phyloP scores from a whole-genome alignment of 2,329 filamentous ascomycete species.

The Hymenoscyphus occultus region DNA sequence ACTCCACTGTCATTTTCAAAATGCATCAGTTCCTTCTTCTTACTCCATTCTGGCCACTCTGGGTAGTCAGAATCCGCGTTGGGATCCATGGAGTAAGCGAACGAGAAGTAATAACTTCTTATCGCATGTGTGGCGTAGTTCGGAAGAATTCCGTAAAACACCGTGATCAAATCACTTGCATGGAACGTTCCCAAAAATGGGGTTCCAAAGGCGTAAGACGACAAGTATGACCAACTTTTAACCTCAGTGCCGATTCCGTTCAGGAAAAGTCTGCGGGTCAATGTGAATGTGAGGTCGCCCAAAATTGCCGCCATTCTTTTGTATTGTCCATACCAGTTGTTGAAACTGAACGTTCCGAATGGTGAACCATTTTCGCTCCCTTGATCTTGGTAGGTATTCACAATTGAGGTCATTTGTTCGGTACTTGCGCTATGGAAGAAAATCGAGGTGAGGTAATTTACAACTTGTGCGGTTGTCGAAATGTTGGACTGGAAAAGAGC shows the following conservation, averaged over 20 bases:
- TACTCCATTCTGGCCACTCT: conserved; percentile 54
- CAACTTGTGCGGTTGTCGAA: conserved; percentile 55
- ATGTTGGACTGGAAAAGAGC: conserved; percentile 67
- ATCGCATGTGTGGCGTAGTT: conserved; percentile 50
- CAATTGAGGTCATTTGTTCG: conserved; percentile 51
- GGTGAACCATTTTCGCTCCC: conserved; percentile 56
- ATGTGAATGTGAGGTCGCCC: conserved; percentile 72
- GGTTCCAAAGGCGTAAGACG: conserved; percentile 68
- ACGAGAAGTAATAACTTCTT: conserved; percentile 69
- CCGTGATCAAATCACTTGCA: conserved; percentile 63
- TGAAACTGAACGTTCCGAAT: conserved; percentile 65
- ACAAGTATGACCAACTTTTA: conserved; percentile 71
- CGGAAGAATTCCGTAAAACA: conserved; percentile 48
- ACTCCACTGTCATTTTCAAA: conserved; percentile 40
- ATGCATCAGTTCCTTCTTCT: conserved; percentile 48
- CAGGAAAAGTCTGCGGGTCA: conserved; percentile 66
- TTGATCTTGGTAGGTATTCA: conserved; percentile 58
- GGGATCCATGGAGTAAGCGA: conserved; percentile 68
- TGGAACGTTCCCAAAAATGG: conserved; percentile 77
- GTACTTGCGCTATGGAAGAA: conserved; percentile 59
- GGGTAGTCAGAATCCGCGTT: conserved; percentile 45
- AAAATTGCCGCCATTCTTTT: conserved; percentile 74
- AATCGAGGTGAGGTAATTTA: conserved; percentile 56
- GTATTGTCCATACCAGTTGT: conserved; percentile 73
- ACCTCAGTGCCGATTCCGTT: conserved; percentile 46